These are phyloP conservation scores for Stemphylium beticola DNA, from an alignment of 2,329 filamentous ascomycete genomes.

Conservation along the genomic window DNA sequence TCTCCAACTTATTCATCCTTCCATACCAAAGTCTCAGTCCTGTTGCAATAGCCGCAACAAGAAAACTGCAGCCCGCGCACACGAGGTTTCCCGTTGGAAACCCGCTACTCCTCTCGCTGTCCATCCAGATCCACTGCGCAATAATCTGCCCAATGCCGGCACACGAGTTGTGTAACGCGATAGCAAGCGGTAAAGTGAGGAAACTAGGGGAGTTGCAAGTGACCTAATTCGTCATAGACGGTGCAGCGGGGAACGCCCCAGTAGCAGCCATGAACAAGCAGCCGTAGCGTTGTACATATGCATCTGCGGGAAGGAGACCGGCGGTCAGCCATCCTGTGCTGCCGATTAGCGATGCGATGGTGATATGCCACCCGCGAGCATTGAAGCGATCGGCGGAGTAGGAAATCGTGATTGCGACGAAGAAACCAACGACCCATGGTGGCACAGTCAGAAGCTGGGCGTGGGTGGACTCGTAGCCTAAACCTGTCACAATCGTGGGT, in stretches of 20 bases:
- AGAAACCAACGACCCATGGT: conserved; percentile 51
- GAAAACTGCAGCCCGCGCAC: conserved; percentile 1
- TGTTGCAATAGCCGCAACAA: conserved; percentile 2
- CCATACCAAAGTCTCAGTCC: conserved; percentile 1
- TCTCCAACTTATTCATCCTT: conserved; percentile 6
- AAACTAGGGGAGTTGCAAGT: conserved; percentile 8
- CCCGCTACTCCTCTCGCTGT: background rate
- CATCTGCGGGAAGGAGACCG: conserved; percentile 3
- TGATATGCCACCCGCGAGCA: conserved; percentile 12
- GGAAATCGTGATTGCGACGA: conserved; percentile 49
- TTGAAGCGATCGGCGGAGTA: conserved; percentile 28
- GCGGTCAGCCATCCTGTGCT: conserved; percentile 4
- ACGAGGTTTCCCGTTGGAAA: conserved; percentile 1
- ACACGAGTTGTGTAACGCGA: conserved; percentile 2
- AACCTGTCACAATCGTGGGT: conserved; percentile 68
- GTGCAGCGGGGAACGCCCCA: conserved; percentile 5
- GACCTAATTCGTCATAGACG: conserved; percentile 10
- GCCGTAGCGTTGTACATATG: conserved; percentile 5
- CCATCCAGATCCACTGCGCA: conserved; percentile 5
- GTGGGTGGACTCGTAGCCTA: conserved; percentile 60
- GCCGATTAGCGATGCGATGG: conserved; percentile 1
- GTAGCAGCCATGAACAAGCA: conserved; percentile 8
- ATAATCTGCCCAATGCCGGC: conserved; percentile 4
- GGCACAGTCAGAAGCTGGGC: conserved; percentile 73
- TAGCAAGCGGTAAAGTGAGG: conserved; percentile 5